Conservation (phyloP, 495 filamentous ascomycete genomes). For the Neurospora sp. region DNA sequence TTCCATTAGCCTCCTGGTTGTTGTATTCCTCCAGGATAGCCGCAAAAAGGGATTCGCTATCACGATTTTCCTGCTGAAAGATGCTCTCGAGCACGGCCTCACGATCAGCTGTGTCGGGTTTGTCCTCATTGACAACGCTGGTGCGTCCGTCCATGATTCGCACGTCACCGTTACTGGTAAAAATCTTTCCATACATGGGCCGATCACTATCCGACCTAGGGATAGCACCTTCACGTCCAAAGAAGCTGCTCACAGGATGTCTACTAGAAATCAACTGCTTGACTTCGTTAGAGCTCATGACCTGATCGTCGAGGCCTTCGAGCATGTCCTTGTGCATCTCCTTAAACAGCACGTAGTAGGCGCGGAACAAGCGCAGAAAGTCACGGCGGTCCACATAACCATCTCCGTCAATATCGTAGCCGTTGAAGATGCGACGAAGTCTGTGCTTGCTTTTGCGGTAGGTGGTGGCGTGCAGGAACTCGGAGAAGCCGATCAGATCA, state of each 20-base stretch:
- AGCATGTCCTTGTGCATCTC: slow-evolving; percentile 79
- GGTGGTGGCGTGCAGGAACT: slow-evolving; percentile 78
- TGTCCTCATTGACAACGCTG: slow-evolving; percentile 29
- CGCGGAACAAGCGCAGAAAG: slow-evolving; percentile 83
- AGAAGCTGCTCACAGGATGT: slow-evolving; percentile 69
- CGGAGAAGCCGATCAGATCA: slow-evolving; percentile 84
- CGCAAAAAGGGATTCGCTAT: slow-evolving; percentile 25
- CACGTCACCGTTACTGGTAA: slow-evolving; percentile 49
- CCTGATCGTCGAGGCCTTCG: slow-evolving; percentile 69
- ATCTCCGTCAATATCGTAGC: slow-evolving; percentile 86
- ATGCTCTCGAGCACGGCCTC: slow-evolving; percentile 31
- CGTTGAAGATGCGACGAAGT: slow-evolving; percentile 66
- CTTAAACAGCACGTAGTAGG: slow-evolving; percentile 77
- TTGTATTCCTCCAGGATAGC: slow-evolving; percentile 3
- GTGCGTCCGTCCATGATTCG: slow-evolving; percentile 43
- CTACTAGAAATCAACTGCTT: slow-evolving; percentile 64
- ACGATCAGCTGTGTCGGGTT: slow-evolving; percentile 29
- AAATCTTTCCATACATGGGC: slow-evolving; percentile 52
- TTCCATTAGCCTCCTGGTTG: not conserved
- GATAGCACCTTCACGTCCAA: slow-evolving; percentile 50
- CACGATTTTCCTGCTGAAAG: slow-evolving; percentile 20
- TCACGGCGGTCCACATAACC: slow-evolving; percentile 82
- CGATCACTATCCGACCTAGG: slow-evolving; percentile 48
- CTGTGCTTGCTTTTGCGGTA: slow-evolving; percentile 71
- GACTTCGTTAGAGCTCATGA: slow-evolving; percentile 58